phyloP scores from a whole-genome alignment of 2,329 filamentous ascomycete genomes.

The Alternaria burnsii region DNA sequence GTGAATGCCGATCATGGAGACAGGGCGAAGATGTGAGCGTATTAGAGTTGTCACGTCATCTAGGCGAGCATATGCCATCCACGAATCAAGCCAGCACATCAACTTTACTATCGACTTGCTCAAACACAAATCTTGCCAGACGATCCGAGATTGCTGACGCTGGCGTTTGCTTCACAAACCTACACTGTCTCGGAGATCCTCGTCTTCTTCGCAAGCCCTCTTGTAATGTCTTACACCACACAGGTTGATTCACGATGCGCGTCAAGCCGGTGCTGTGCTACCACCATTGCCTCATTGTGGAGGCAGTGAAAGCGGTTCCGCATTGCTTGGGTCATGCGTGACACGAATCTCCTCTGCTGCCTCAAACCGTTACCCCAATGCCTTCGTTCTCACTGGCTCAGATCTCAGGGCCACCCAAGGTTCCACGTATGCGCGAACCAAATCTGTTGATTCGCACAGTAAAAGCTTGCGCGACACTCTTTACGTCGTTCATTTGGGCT shows the following conservation, averaged over 20 bases:
- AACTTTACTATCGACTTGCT: background rate
- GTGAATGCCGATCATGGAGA: constrained; percentile 39
- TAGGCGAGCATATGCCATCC: background rate
- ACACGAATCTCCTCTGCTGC: background rate
- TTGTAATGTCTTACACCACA: background rate
- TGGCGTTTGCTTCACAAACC: background rate
- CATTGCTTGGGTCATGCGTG: background rate
- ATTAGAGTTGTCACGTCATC: background rate
- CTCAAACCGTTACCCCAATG: background rate
- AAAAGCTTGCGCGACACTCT: background rate
- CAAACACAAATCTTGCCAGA: background rate
- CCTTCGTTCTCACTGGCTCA: background rate
- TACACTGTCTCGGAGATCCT: background rate
- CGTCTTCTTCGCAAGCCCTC: background rate
- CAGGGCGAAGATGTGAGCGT: constrained; percentile 34
- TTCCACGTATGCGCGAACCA: background rate
- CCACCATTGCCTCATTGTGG: background rate
- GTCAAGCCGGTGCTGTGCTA: background rate
- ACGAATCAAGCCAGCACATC: background rate
- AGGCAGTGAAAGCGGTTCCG: background rate
- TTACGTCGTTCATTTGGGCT: background rate
- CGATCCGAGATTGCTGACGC: background rate
- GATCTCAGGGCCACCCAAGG: background rate
- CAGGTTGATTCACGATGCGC: background rate
- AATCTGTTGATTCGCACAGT: background rate